phyloP scores from a whole-genome alignment of 768 basidiomycete species.

The Postia placenta region DNA sequence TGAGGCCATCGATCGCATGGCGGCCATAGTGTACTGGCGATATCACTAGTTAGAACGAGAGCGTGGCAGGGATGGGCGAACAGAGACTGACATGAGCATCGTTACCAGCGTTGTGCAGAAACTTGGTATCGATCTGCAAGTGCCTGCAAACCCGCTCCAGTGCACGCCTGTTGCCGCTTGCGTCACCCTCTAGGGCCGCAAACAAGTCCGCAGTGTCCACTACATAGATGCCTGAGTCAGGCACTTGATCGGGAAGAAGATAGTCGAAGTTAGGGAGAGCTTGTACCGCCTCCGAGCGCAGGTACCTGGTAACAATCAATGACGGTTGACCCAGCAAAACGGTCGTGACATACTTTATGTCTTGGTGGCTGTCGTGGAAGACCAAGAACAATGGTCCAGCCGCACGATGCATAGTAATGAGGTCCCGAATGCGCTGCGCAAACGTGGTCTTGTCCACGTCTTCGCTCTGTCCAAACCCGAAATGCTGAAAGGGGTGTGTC shows the following conservation, averaged over 20 bases:
- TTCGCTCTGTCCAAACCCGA: constrained; percentile 60
- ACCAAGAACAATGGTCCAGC: constrained; percentile 68
- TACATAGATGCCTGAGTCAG: constrained; percentile 50
- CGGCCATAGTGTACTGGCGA: constrained; percentile 61
- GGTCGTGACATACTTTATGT: constrained; percentile 54
- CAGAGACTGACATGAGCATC: constrained; percentile 63
- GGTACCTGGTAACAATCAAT: constrained; percentile 34
- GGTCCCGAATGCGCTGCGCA: constrained; percentile 41
- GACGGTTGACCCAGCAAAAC: not conserved
- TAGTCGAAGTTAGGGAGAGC: constrained; percentile 48
- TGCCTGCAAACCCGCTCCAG: constrained; percentile 60
- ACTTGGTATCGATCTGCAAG: constrained; percentile 48
- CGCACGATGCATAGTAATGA: constrained; percentile 34
- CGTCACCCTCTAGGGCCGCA: constrained; percentile 63
- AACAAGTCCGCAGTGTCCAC: constrained; percentile 76
- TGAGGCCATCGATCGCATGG: constrained; percentile 63
- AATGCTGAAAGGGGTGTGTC: constrained; percentile 38
- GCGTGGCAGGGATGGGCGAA: not conserved
- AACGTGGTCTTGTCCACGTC: constrained; percentile 44
- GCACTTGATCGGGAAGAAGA: constrained; percentile 50
- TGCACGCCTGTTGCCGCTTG: constrained; percentile 40
- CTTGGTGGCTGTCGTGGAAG: constrained; percentile 74
- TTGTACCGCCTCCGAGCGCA: constrained; percentile 43
- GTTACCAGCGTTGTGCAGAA: constrained; percentile 82
- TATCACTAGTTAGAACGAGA: not conserved